Evolutionary conservation across 805 yeast genomes (phyloP), one percentile per base, ranked within the genome.

Genomic region (Myxozyma geophila): DNA sequence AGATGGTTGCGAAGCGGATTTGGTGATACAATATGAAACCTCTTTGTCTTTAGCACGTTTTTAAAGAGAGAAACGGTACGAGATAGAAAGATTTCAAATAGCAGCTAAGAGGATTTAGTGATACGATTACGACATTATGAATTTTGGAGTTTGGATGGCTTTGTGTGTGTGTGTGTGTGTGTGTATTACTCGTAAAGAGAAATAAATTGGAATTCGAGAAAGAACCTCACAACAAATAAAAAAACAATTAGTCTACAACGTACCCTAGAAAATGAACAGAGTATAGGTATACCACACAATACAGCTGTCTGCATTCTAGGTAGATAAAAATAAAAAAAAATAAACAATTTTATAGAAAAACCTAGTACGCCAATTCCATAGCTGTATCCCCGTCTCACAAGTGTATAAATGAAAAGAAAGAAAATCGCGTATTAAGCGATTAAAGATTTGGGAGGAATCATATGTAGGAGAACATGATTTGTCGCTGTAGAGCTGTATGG

Each of bases 1-100:
- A 87, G 67, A 89, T 88, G 93, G 82, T 85, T 0, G 86, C 91
- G n/a, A 88, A 88, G 71, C 74, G 85, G 60, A 88, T 88, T 19
- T 88, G 92, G 91, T 87, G 43, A 28, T 7, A 43, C n/a, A 12
- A 19, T 52, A n/a, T n/a, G n/a, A n/a, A n/a, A n/a, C n/a, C n/a
- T n/a, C n/a, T n/a, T n/a, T n/a, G n/a, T n/a, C n/a, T n/a, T n/a
- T n/a, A n/a, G n/a, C n/a, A n/a, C n/a, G n/a, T n/a, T n/a, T n/a
- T n/a, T n/a, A n/a, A n/a, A n/a, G n/a, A n/a, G n/a, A n/a, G n/a
- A n/a, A n/a, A n/a, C n/a, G n/a, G n/a, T n/a, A n/a, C n/a, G n/a
- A n/a, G n/a, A n/a, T 88, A 0, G 78, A 81, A 55, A 71, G 95
- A 37, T 88, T 86, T 75, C 83, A 87, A 67, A 89, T 88, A 92